Percentiles rank a stretch among this genome's conserved stretches.
phyloP scores from a whole-genome alignment of 78 protist genomes.

The Dictyostelium citrinum region DNA sequence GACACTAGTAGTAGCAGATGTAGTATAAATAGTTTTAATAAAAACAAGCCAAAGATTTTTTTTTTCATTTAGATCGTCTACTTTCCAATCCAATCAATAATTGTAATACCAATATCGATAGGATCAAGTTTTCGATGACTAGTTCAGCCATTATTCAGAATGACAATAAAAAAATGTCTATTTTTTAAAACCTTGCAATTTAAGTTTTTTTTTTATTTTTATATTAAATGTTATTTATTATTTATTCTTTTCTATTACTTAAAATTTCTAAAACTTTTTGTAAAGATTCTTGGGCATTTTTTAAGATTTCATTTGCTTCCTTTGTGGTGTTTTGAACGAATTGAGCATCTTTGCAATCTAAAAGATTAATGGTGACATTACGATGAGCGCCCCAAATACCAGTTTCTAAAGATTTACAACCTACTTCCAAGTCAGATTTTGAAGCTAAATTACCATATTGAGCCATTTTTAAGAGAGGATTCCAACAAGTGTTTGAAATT shows the following conservation, averaged over 20 bases:
- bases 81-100: no score
- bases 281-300: not conserved
- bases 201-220: no score
- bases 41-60: no score
- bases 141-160: no score
- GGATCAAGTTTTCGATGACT: no score
- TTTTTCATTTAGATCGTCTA: no score
- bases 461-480: constrained; percentile 48
- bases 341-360: constrained; percentile 18
- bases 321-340: not conserved
- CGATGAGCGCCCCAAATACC: constrained; percentile 73
- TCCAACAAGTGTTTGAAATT: constrained; percentile 48
- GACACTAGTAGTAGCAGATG: no score
- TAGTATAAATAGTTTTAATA: no score
- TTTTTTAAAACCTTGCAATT: no score
- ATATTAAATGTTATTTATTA: no score
- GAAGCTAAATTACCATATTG: constrained; percentile 37
- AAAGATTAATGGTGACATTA: constrained; percentile 36
- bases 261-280: constrained; percentile 11
- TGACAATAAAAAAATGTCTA: no score
- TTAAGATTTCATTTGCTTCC: constrained; percentile 20
- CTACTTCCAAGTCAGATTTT: constrained; percentile 61
- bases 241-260: constrained; percentile 24
- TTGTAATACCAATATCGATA: no score
- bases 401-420: constrained; percentile 60